Conservation (phyloP, 129 eudicot genomes). For the Silybum marianum region DNA sequence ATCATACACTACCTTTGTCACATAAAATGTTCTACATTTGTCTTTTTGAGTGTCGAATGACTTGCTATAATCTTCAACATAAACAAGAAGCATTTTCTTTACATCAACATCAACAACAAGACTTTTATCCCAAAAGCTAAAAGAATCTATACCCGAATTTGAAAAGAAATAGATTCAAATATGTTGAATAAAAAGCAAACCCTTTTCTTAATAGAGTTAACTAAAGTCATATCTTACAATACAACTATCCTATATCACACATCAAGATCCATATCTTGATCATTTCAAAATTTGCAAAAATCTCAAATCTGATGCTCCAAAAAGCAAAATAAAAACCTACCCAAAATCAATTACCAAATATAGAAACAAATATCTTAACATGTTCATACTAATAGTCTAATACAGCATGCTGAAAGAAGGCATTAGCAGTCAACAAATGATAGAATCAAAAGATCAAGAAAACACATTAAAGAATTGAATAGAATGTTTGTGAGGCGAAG, state of each 20-base stretch:
- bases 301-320: slow-evolving; percentile 4
- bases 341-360: neutral
- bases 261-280: neutral
- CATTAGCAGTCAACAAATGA: neutral
- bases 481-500: neutral
- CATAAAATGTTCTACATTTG: neutral
- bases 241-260: neutral
- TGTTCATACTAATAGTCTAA: neutral
- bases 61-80: neutral
- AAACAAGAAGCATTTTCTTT: neutral
- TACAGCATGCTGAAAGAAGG: neutral
- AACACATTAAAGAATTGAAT: neutral
- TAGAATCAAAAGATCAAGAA: neutral
- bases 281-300: neutral
- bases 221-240: neutral
- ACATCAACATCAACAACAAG: neutral
- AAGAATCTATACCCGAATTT: neutral
- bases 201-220: neutral
- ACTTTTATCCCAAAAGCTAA: slow-evolving; percentile 10
- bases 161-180: neutral
- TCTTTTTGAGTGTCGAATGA: neutral
- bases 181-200: neutral
- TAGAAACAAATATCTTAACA: neutral
- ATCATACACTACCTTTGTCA: neutral
- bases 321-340: neutral